Evolutionary conservation across 768 basidiomycete species (phyloP).

Genomic region (Boletus speciosus): DNA sequence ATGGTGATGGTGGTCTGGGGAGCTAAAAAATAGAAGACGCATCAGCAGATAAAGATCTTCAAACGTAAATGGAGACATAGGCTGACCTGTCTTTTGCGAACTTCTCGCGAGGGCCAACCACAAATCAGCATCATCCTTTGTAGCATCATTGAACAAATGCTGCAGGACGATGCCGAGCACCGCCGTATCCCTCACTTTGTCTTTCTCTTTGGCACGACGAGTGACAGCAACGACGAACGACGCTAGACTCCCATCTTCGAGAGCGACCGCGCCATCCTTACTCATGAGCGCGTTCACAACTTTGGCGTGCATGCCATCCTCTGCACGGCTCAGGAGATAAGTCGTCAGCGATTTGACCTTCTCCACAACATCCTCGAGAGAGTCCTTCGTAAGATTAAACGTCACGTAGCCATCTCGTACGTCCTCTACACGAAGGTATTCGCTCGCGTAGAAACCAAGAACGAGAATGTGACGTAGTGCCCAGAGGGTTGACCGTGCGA

Average conservation of each 20-base stretch:
- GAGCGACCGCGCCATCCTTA: conserved; percentile 21
- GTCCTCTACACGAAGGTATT: conserved; percentile 53
- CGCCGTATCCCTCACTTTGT: conserved; percentile 53
- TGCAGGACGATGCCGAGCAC: conserved; percentile 60
- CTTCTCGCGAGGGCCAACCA: conserved; percentile 74
- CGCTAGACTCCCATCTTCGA: conserved; percentile 20
- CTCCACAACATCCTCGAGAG: conserved; percentile 37
- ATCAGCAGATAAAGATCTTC: background rate
- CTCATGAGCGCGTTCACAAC: conserved; percentile 37
- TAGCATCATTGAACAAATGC: conserved; percentile 55
- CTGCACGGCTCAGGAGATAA: conserved; percentile 54
- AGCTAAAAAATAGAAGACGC: conserved; percentile 39
- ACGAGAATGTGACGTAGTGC: conserved; percentile 66
- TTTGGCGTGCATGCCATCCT: conserved; percentile 48
- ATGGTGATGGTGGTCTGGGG: conserved; percentile 69
- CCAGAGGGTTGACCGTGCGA: conserved; percentile 59
- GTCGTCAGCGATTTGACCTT: conserved; percentile 53
- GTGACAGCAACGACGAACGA: conserved; percentile 35
- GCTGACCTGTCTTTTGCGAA: conserved; percentile 59
- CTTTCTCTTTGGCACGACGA: conserved; percentile 31
- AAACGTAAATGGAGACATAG: background rate
- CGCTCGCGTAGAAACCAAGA: conserved; percentile 59
- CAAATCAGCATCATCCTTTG: conserved; percentile 62
- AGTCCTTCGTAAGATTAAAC: conserved; percentile 12
- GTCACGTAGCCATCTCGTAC: conserved; percentile 48